Evolutionary conservation across 768 basidiomycete genomes (phyloP).

Genomic region (Naganishia friedmannii): DNA sequence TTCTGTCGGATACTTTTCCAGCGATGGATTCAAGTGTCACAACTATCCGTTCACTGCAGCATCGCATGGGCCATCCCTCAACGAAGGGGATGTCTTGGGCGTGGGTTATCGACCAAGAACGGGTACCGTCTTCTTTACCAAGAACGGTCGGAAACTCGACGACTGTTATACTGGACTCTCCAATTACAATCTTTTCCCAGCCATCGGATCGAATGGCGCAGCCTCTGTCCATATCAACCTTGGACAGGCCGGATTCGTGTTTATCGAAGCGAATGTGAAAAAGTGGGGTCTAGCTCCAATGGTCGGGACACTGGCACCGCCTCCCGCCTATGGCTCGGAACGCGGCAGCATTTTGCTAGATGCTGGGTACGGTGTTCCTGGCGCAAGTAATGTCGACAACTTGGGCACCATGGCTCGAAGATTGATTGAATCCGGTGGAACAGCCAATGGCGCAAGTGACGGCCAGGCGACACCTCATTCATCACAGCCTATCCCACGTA

Average conservation of each 20-base stretch:
- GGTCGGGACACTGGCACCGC: conserved; percentile 92
- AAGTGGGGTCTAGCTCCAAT: conserved; percentile 99
- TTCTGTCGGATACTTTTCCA: conserved; percentile 89
- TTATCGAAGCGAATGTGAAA: conserved; percentile 99
- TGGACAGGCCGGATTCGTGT: conserved; percentile 96
- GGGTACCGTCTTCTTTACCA: conserved; percentile 98
- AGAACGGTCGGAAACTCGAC: conserved; percentile 93
- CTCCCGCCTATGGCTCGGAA: conserved; percentile 96
- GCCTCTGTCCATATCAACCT: conserved; percentile 96
- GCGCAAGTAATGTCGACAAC: conserved; percentile 24
- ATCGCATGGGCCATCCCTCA: conserved; percentile 76
- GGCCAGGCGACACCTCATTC: neutral
- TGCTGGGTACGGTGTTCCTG: conserved; percentile 64
- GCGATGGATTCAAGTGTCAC: conserved; percentile 89
- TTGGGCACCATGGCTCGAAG: conserved; percentile 22
- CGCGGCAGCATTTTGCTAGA: conserved; percentile 92
- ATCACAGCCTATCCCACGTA: conserved; percentile 11
- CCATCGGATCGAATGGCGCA: conserved; percentile 91
- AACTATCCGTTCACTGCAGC: conserved; percentile 89
- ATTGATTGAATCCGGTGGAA: conserved; percentile 14
- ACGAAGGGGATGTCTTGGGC: conserved; percentile 93
- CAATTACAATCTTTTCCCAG: conserved; percentile 91
- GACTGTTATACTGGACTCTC: conserved; percentile 90
- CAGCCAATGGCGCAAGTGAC: neutral
- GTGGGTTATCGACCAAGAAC: conserved; percentile 93